Evolutionary conservation across 73 alveolate species (phyloP), one percentile per base, ranked within the genome.

Genomic region (Paramecium pentaurelia): DNA sequence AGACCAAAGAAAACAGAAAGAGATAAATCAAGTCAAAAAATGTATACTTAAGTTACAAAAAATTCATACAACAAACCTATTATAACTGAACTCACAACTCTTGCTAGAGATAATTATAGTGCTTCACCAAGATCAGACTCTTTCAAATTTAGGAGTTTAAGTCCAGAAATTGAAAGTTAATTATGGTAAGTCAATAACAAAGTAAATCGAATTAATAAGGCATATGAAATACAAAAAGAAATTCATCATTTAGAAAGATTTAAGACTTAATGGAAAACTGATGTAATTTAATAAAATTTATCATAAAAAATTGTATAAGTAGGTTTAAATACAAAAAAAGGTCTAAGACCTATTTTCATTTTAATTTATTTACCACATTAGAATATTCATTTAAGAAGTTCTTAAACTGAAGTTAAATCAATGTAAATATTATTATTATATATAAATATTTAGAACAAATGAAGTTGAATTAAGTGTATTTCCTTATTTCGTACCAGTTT

Each of bases 291-390:
- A 73, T 73, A 73, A 20, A 30, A 37, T 28, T 40, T 73, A 37
- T 38, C 38, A n/a, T 38, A 37, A 40, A 73, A 73, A 18, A 73
- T 73, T 36, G 18, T 73, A 6, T 14, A 37, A 73, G 34, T 30
- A 8, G 87, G 87, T 16, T 40, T 73, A 37, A 73, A 73, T 73
- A 73, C 87, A 11, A 73, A 73, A 40, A 73, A 73, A 40, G 87
- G 87, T 37, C 47, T 73, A 8, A 73, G 87, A 40, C 47, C 40
- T 3, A 38, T 73, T 16, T 73, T 73, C 47, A 73, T 73, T n/a
- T 73, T 73, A 73, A 32, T 73, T 36, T 40, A 14, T 38, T 40
- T 73, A 16, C 87, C 87, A 16, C 87, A 73, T 73, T 9, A 73
- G 18, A 73, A 73, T 73, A 40, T 73, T 30, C 34, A 34, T 30